Conservation (phyloP, 345 rosid species). For the Citrus inodora region DNA sequence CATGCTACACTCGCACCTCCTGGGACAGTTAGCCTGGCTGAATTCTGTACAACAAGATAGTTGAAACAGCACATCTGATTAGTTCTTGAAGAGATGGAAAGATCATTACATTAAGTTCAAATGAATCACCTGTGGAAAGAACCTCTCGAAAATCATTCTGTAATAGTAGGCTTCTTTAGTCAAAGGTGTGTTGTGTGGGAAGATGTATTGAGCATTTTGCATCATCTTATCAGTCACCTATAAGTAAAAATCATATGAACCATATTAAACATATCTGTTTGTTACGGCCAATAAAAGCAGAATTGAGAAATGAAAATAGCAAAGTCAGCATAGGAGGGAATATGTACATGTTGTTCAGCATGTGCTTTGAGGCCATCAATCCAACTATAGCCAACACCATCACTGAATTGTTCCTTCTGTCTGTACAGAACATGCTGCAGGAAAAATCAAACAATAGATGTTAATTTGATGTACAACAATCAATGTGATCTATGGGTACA, state of each 20-base stretch:
- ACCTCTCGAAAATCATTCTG: conserved; percentile 86
- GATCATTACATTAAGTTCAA: background rate
- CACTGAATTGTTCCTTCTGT: conserved; percentile 97
- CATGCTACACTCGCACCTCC: conserved; percentile 94
- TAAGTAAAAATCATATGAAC: background rate
- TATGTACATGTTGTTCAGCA: conserved; percentile 58
- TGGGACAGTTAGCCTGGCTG: conserved; percentile 77
- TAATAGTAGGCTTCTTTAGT: conserved; percentile 90
- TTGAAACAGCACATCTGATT: background rate
- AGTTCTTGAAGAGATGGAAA: background rate
- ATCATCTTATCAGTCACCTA: conserved; percentile 88
- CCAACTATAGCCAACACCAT: conserved; percentile 97
- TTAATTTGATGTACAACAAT: conserved; percentile 8
- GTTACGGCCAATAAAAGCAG: background rate
- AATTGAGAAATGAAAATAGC: background rate
- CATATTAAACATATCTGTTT: background rate
- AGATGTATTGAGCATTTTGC: conserved; percentile 64
- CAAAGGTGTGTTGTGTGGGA: conserved; percentile 75
- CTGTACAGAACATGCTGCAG: conserved; percentile 85
- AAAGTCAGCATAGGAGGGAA: background rate
- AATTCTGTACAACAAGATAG: conserved; percentile 44
- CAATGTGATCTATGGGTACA: background rate
- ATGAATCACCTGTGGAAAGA: conserved; percentile 73
- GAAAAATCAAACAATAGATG: conserved; percentile 13
- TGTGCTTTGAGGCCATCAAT: conserved; percentile 94